Conservation (phyloP, 2,329 filamentous ascomycete species). For the Alternaria gansuensis region DNA sequence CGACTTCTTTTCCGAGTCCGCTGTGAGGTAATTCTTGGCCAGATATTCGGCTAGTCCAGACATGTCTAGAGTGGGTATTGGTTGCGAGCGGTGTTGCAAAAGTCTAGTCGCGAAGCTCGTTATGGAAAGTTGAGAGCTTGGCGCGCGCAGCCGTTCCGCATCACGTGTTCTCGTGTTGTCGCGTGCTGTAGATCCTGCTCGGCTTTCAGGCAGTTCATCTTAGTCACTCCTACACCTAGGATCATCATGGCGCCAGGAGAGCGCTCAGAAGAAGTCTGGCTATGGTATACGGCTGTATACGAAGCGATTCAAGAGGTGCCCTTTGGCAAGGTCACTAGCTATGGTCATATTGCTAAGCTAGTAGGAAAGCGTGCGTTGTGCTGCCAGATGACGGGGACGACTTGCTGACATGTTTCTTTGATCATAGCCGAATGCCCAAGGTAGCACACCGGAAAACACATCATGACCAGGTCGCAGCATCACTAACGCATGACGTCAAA, state of each 20-base stretch:
- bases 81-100: slow-evolving; percentile 16
- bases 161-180: slow-evolving; percentile 41
- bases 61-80: slow-evolving; percentile 54
- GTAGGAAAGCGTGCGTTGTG: slow-evolving; percentile 72
- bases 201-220: slow-evolving; percentile 4
- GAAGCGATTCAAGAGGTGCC: slow-evolving; percentile 86
- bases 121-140: slow-evolving; percentile 20
- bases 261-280: slow-evolving; percentile 75
- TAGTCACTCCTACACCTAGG: slow-evolving; percentile 8
- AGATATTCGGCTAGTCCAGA: slow-evolving; percentile 79
- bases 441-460: slow-evolving; percentile 38
- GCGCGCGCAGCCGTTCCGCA: slow-evolving; percentile 8
- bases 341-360: slow-evolving; percentile 79
- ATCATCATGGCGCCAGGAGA: slow-evolving; percentile 62
- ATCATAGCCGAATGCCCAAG: slow-evolving; percentile 58
- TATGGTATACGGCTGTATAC: slow-evolving; percentile 83
- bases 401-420: slow-evolving; percentile 34
- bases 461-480: slow-evolving; percentile 20
- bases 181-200: slow-evolving; percentile 23
- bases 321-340: slow-evolving; percentile 81
- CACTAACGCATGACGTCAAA: slow-evolving; percentile 54
- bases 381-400: slow-evolving; percentile 21
- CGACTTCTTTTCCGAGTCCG: slow-evolving; percentile 63
- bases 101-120: slow-evolving; percentile 8
- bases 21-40: slow-evolving; percentile 87